Percentiles rank a stretch among this genome's conserved stretches.
phyloP scores from a whole-genome alignment of 1,284 basidiomycete species.

The Sporisorium scitamineum region DNA sequence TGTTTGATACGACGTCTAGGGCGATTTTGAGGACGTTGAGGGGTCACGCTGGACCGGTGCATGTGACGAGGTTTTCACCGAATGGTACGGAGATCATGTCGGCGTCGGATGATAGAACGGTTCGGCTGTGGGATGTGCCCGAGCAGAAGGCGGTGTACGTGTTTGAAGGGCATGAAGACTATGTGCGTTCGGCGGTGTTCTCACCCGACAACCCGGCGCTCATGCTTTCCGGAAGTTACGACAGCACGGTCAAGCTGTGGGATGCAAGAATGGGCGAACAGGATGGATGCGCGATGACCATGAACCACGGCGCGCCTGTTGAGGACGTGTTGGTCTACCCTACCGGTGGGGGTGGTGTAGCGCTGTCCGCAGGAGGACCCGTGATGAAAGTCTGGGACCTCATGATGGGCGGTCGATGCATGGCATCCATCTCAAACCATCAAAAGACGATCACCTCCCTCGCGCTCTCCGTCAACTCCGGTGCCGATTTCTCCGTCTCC shows the following conservation, averaged over 20 bases:
- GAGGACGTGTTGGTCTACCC: conserved; percentile 96
- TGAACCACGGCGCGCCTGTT: conserved; percentile 76
- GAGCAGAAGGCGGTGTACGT: conserved; percentile 84
- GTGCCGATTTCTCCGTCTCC: conserved; percentile 51
- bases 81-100: conserved; percentile 86
- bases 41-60: conserved; percentile 89
- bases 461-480: conserved; percentile 58
- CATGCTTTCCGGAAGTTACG: conserved; percentile 93
- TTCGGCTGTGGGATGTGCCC: conserved; percentile 93
- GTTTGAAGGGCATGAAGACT: conserved; percentile 89
- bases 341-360: conserved; percentile 80
- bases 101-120: conserved; percentile 95
- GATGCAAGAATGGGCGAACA: conserved; percentile 76
- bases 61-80: conserved; percentile 91
- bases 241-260: conserved; percentile 88
- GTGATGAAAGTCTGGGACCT: conserved; percentile 96
- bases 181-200: conserved; percentile 91
- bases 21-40: conserved; percentile 93
- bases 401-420: conserved; percentile 82
- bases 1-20: conserved; percentile 94
- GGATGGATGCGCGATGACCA: conserved; percentile 61
- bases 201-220: conserved; percentile 85
- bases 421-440: conserved; percentile 77
- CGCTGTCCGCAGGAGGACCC: conserved; percentile 87
- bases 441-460: conserved; percentile 96